Base-by-base conservation (phyloP, 495 filamentous ascomycete species). In the Baudoinia panamericana region DNA sequence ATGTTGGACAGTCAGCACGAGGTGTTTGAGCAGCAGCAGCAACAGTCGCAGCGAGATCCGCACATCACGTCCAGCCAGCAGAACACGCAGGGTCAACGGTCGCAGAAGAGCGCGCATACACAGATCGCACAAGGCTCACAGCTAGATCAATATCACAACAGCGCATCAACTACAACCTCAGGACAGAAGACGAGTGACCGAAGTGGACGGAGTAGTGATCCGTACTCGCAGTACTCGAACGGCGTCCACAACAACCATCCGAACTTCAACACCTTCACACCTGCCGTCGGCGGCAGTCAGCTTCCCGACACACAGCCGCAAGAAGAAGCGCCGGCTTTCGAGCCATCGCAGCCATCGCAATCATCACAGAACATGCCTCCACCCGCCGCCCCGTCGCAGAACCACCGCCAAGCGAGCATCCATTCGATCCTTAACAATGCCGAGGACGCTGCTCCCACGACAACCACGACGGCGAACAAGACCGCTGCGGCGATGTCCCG, bases 41-140 rank as follows among this genome's bases (percentile, higher is more conserved):
- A 50, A 51, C 7, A 33, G 11, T 6, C 30, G 30, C 30, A 33
- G 30, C 2, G 19, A 36, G 36, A 39, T 39, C 31, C 28, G 17
- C 15, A 16, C 12, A 43, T 45, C 45, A 39, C 54, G 37, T 52
- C 50, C 4, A 60, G 56, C 28, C 55, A 55, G 26, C 23, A 43
- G 5, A 54, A 50, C 43, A 65, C 59, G 39, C 69, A 72, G 38
- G 56, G 69, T 17, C 62, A 68, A 27, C 66, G 68, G 24, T 77
- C 83, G 4, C 86, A 94, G 58, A 66, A 69, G 28, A 82, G 78
- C 6, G 75, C 71, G 0, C 67, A 85, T 35, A 86, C 82, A 3
- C 72, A 80, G 17, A 69, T 94, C 56, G 76, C 80, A 8, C 72
- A 74, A 7, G 81, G 80, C 11, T 79, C 85, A 23, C 78, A 85